Percentiles rank a stretch among this genome's conserved stretches.
These are phyloP conservation scores for Crotalaria pallida DNA, from an alignment of 306 rosid genomes.

Conservation along the genomic window DNA sequence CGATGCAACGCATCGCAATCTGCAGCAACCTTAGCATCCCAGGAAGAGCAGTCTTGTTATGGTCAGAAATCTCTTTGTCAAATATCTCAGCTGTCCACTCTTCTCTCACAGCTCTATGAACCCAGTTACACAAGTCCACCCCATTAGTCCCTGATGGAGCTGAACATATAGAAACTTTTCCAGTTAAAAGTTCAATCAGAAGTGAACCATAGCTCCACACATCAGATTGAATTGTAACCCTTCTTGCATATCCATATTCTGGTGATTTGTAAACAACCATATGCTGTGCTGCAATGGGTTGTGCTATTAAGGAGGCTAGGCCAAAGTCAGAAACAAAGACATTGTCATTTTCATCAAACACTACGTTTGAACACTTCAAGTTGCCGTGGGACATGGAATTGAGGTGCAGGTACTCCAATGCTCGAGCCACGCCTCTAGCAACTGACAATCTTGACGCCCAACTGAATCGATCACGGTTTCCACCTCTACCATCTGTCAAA, in stretches of 20 bases:
- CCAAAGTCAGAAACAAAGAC: constrained; percentile 65
- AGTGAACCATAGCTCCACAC: constrained; percentile 85
- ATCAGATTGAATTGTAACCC: constrained; percentile 56
- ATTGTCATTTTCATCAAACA: constrained; percentile 43
- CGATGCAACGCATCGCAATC: constrained; percentile 61
- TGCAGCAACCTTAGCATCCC: constrained; percentile 70
- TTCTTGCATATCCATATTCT: constrained; percentile 38
- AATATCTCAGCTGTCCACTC: constrained; percentile 95
- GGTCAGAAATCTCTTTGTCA: constrained; percentile 45
- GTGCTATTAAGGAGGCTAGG: constrained; percentile 56
- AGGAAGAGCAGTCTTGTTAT: constrained; percentile 31
- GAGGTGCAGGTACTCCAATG: constrained; percentile 64
- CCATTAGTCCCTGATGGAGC: constrained; percentile 56
- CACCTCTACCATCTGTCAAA: constrained; percentile 41
- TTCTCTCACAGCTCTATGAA: constrained; percentile 65
- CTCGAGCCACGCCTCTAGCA: constrained; percentile 64
- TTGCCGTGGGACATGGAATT: constrained; percentile 60
- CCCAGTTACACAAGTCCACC: constrained; percentile 61
- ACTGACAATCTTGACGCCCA: constrained; percentile 61
- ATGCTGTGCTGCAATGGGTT: constrained; percentile 60
- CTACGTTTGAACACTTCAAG: constrained; percentile 62
- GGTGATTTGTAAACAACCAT: constrained; percentile 63
- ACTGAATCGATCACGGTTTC: constrained; percentile 46
- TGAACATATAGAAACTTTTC: constrained; percentile 42
- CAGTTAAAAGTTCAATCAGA: constrained; percentile 66